phyloP scores from a whole-genome alignment of 2,329 filamentous ascomycete genomes.

The Xylariaceae sp. region DNA sequence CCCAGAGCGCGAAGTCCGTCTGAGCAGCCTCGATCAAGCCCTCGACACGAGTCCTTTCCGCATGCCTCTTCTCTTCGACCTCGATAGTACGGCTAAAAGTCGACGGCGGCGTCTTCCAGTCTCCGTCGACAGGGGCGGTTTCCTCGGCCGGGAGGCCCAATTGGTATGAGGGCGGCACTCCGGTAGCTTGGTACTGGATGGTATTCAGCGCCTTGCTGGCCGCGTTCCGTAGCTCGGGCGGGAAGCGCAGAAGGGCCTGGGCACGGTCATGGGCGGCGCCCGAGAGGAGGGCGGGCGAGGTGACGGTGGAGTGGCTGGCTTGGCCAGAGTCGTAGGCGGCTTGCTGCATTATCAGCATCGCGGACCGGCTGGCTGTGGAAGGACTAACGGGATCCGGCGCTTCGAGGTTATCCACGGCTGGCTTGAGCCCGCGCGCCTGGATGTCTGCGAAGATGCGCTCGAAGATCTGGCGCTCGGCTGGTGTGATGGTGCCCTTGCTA shows the following conservation, averaged over 20 bases:
- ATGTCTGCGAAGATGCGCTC: constrained; percentile 56
- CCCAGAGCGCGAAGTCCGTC: constrained; percentile 62
- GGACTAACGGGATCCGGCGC: constrained; percentile 3
- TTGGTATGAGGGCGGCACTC: not conserved
- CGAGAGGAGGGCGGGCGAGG: constrained; percentile 16
- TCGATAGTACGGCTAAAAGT: constrained; percentile 27
- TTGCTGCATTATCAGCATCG: constrained; percentile 27
- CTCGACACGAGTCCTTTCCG: constrained; percentile 50
- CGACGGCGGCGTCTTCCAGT: constrained; percentile 22
- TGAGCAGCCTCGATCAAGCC: constrained; percentile 46
- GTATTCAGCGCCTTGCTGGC: constrained; percentile 35
- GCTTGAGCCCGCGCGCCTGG: constrained; percentile 33
- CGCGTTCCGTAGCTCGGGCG: constrained; percentile 35
- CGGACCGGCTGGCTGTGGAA: constrained; percentile 16
- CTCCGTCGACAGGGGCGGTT: constrained; percentile 10
- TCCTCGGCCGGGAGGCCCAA: not conserved
- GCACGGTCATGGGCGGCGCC: constrained; percentile 29
- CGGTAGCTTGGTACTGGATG: constrained; percentile 20
- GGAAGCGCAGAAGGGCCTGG: constrained; percentile 36
- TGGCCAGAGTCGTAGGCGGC: constrained; percentile 24
- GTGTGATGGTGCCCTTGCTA: constrained; percentile 47
- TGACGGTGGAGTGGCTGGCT: constrained; percentile 13
- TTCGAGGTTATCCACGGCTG: constrained; percentile 13
- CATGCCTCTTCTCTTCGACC: constrained; percentile 35
- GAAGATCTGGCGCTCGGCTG: constrained; percentile 44